These are phyloP conservation scores for Chytriomyces sp. DNA, from an alignment of 192 early-diverging fungal genomes.

Conservation along the genomic window DNA sequence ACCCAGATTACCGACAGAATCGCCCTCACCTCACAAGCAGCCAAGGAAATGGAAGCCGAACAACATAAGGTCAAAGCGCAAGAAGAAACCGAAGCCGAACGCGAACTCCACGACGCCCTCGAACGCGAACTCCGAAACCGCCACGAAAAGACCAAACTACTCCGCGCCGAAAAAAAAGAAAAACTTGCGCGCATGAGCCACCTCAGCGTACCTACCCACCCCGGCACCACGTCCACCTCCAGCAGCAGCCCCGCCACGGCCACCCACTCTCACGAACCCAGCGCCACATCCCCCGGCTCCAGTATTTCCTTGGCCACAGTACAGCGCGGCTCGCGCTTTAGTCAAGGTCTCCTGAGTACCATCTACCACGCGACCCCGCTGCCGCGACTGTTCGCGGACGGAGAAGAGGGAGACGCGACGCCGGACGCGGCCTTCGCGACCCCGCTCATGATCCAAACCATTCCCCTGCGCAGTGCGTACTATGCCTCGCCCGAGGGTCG, in stretches of 20 bases:
- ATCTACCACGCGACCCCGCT: no score
- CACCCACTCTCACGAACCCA: no score
- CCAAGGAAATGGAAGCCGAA: no score
- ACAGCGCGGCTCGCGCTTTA: not conserved
- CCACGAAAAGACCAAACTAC: conserved; percentile 26
- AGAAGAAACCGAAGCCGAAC: conserved; percentile 26
- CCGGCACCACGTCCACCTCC: not conserved
- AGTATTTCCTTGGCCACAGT: not conserved
- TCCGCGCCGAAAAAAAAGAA: conserved; percentile 25
- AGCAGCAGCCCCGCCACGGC: no score
- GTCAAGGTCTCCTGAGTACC: not conserved
- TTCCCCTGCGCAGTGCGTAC: conserved; percentile 7
- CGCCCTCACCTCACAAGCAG: no score
- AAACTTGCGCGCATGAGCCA: not conserved
- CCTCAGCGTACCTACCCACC: not conserved
- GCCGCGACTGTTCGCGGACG: no score
- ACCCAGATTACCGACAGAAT: no score
- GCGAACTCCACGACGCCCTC: conserved; percentile 27
- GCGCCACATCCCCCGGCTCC: no score
- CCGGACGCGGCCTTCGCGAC: no score
- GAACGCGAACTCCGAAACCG: conserved; percentile 32
- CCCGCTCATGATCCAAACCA: conserved; percentile 10
- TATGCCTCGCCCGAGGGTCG: not conserved
- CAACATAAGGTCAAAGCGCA: no score
- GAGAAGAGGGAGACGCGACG: no score